These are phyloP conservation scores for Fonsecaea pedrosoi DNA, from an alignment of 2,329 filamentous ascomycete genomes.

Conservation along the genomic window DNA sequence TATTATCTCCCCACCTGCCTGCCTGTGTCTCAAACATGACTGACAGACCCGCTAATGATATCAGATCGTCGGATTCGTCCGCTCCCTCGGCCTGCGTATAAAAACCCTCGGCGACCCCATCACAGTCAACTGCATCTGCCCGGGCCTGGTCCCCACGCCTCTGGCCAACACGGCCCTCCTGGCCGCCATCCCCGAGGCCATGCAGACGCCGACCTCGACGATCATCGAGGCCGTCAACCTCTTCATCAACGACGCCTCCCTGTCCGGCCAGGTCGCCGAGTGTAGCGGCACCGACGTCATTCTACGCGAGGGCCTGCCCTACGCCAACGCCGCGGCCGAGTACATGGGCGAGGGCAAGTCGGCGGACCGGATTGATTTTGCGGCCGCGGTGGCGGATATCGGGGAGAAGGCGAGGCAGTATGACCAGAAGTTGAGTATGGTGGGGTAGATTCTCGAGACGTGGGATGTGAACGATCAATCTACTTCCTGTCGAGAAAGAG, in stretches of 20 bases:
- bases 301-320: background rate
- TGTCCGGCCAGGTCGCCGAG: background rate
- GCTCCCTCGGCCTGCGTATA: background rate
- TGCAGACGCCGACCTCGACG: background rate
- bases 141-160: background rate
- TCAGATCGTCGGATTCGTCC: background rate
- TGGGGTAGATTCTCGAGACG: no score
- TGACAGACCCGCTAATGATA: no score
- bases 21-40: no score
- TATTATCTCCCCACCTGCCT: no score
- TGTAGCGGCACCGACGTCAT: background rate
- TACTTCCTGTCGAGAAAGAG: no score
- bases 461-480: no score
- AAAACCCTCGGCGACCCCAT: background rate
- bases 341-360: no score
- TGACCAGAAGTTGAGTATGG: no score
- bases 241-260: background rate
- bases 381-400: no score
- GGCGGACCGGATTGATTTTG: no score
- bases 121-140: background rate
- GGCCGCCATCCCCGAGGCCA: background rate
- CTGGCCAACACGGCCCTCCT: background rate
- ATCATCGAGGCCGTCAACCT: background rate
- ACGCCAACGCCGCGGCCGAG: no score
- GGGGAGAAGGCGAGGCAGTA: no score